Conservation (phyloP, 257 asterid genomes). For the Lycium ferocissimum region DNA sequence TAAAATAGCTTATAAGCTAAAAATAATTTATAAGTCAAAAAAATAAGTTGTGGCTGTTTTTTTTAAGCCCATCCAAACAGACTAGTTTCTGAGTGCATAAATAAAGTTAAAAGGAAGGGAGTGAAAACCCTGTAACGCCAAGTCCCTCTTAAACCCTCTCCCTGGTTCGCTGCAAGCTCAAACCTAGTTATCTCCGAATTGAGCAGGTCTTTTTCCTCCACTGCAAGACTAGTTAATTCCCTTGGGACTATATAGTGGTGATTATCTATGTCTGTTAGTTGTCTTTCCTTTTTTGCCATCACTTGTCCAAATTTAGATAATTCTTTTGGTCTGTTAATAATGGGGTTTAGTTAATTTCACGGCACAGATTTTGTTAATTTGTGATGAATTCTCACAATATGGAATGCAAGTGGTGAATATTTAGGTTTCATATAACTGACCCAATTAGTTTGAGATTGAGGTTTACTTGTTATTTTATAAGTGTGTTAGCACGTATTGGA, state of each 20-base stretch:
- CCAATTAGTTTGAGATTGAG: not conserved
- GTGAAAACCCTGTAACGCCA: not conserved
- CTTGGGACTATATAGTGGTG: too few relatives aligned
- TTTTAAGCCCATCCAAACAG: too few relatives aligned
- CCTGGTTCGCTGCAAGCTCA: slow-evolving; percentile 7
- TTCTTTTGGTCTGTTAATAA: not conserved
- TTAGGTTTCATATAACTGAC: not conserved
- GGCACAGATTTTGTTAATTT: not conserved
- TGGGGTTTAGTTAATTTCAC: not conserved
- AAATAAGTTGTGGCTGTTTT: too few relatives aligned
- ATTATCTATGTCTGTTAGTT: not conserved
- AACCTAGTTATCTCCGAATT: not conserved
- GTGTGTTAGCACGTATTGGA: not conserved
- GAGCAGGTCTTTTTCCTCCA: not conserved
- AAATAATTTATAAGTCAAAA: too few relatives aligned
- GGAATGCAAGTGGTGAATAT: not conserved
- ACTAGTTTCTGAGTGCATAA: too few relatives aligned
- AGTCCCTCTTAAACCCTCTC: slow-evolving; percentile 16
- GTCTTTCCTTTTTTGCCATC: not conserved
- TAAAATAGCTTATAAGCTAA: too few relatives aligned
- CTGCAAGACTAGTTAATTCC: not conserved
- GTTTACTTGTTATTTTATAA: not conserved
- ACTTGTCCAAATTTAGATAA: not conserved
- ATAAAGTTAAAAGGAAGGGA: too few relatives aligned
- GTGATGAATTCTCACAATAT: not conserved